Base-by-base conservation (phyloP, 176 grass and related monocot species). In the Juncus inflexus region DNA sequence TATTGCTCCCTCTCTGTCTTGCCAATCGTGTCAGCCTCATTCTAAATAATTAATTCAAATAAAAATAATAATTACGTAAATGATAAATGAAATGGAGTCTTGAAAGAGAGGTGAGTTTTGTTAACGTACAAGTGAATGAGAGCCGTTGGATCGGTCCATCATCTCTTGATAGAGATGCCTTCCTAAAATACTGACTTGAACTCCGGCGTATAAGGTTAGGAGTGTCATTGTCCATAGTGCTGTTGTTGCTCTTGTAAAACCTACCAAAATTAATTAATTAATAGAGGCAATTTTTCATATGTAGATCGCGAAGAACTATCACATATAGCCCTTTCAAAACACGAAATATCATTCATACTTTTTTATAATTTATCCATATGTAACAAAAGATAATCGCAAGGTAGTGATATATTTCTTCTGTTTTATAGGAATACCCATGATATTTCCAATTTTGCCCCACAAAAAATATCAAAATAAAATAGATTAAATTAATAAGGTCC, bases 181-280 rank as follows among this genome's bases (percentile, higher is more conserved):
- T 15, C 68, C 68, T n/a, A 71, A 71, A 42, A 71, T 60, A 42
- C 58, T 71, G 19, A 71, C 68, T 71, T 71, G 68, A 71, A 71
- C 53, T 71, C 68, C 58, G 35, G 68, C 36, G 43, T 71, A 71
- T 71, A 71, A 59, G 5, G 53, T 59, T 4, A 71, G 38, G 28
- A 71, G 16, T 35, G 68, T 71, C 68, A 58, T 71, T 39, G 68
- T 60, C 68, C 68, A 71, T 59, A 71, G 52, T 60, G 54, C 55
- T 49, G 68, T 60, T 47, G 68, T 41, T 16, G 68, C 68, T 71
- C 68, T 71, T 3, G 68, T 71, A 71, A 71, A 71, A 60, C 68
- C 66, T 70, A 58, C 4, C 42, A 28, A 14, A 65, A 5, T 45
- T 6, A 63, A 13, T 41, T 9, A n/a, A 42, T 41, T 42, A 43